Conservation (phyloP, 371 early-diverging fungal species). For the Smittium culicis region DNA sequence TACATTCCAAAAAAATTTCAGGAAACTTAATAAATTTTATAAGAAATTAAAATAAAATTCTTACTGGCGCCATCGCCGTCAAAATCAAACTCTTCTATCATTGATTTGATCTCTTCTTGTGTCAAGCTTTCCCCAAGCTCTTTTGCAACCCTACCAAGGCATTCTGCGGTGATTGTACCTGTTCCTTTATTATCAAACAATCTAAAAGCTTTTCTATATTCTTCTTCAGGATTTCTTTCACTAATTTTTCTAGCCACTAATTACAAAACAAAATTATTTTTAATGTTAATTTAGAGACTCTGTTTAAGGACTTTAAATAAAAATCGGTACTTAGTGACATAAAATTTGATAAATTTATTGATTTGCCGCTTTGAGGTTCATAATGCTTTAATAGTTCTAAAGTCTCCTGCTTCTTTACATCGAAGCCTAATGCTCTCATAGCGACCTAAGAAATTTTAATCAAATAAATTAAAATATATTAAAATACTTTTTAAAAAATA, state of each 20-base stretch:
- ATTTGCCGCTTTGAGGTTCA: constrained; percentile 37
- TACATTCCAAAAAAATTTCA: no score
- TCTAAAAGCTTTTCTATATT: constrained; percentile 58
- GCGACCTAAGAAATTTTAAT: constrained; percentile 27
- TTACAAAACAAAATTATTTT: no score
- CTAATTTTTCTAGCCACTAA: constrained; percentile 50
- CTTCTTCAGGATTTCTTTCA: constrained; percentile 58
- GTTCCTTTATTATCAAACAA: constrained; percentile 55
- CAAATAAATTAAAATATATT: not conserved
- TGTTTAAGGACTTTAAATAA: no score
- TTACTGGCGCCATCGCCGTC: constrained; percentile 59
- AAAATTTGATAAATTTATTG: constrained; percentile 49
- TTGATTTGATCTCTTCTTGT: constrained; percentile 58
- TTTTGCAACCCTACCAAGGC: constrained; percentile 49
- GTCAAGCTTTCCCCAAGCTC: constrained; percentile 61
- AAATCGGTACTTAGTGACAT: constrained; percentile 46
- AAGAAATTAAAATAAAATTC: constrained; percentile 13
- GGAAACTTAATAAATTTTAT: not conserved
- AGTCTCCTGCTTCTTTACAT: constrained; percentile 54
- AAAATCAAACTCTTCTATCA: constrained; percentile 72
- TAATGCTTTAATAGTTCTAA: constrained; percentile 43
- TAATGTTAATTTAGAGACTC: no score
- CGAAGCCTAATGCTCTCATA: constrained; percentile 63
- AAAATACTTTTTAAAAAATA: not conserved
- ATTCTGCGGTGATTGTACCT: constrained; percentile 45